Base-by-base conservation (phyloP, 2,329 filamentous ascomycete species). In the Cytospora piceicola region DNA sequence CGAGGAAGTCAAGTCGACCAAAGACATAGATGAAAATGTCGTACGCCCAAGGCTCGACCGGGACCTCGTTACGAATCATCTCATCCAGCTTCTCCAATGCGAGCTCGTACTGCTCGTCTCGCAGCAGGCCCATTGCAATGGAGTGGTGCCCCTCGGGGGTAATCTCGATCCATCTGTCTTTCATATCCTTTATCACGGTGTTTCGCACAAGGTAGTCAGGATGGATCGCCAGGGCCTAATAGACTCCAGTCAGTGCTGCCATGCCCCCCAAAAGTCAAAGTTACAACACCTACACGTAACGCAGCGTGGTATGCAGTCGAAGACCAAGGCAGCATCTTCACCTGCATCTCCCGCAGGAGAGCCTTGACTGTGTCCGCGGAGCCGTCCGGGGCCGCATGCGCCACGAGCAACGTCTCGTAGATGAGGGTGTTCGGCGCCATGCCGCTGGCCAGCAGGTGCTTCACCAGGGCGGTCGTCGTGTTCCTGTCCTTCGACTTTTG, bases 51-150 rank as follows among this genome's bases (percentile, higher is more conserved):
- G 81, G 73, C 34, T 90, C 83, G 4, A 94, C 78, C 2, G 71
- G 72, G 0, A 85, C 79, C 3, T 82, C 80, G 58, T 85, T 81
- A 60, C 81, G 78, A 52, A 86, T 79, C 83, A 97, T 86, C 27
- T 84, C 78, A 46, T 92, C 88, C 52, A 97, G 77, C 70, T 86
- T 86, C 60, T 85, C 82, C 65, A 96, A 80, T 1, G 93, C 94
- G 69, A 94, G 80, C 77, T 98, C 95, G 68, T 92, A 89, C 72
- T 96, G 90, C 0, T 88, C 86, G 71, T 97, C 94, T 24, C 93
- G 85, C 42, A 98, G 81, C 66, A 96, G 78, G 0, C 92, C 93
- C 12, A 92, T 78, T 1, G 90, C 84, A 24, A 96, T 81, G 73
- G 85, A 87, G 71, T 91, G 86, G 73, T 85, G 85, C 11, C 88